Percentiles rank a stretch among this genome's conserved stretches.
Evolutionary conservation across 2,329 filamentous ascomycete species (phyloP).

Genomic region (Penicillium psychrosexuale): DNA sequence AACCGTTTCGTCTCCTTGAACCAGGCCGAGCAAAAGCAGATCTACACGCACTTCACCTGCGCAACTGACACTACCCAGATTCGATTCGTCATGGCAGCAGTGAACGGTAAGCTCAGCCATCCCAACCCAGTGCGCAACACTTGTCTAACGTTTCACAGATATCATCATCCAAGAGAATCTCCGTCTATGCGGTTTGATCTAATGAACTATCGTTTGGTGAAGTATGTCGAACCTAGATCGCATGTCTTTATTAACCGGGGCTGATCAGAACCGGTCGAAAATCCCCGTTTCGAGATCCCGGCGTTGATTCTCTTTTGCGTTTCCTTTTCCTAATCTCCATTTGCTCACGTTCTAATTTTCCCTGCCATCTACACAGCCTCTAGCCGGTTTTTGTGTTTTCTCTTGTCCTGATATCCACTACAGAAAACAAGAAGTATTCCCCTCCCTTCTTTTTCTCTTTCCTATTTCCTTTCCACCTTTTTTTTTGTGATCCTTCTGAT

Average conservation of each 20-base stretch:
- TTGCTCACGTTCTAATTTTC: conserved; percentile 29
- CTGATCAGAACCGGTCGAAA: conserved; percentile 25
- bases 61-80: conserved; percentile 99
- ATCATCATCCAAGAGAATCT: conserved; percentile 99
- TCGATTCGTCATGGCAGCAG: conserved; percentile 98
- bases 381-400: conserved; percentile 23
- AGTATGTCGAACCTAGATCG: conserved; percentile 33
- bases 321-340: conserved; percentile 22
- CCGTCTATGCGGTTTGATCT: conserved; percentile 94
- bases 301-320: conserved; percentile 20
- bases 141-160: conserved; percentile 56
- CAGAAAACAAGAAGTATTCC: conserved; percentile 21
- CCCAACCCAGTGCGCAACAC: not conserved
- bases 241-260: conserved; percentile 32
- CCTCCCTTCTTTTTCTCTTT: conserved; percentile 25
- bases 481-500: conserved; percentile 20
- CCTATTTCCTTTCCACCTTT: conserved; percentile 29
- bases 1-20: conserved; percentile 98
- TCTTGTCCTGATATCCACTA: conserved; percentile 28
- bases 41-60: conserved; percentile 99
- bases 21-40: conserved; percentile 99
- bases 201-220: conserved; percentile 45
- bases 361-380: conserved; percentile 32
- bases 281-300: conserved; percentile 24
- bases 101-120: conserved; percentile 70